These are phyloP conservation scores for Beverwykella pulmonaria DNA, from an alignment of 495 filamentous ascomycete genomes.

Conservation along the genomic window DNA sequence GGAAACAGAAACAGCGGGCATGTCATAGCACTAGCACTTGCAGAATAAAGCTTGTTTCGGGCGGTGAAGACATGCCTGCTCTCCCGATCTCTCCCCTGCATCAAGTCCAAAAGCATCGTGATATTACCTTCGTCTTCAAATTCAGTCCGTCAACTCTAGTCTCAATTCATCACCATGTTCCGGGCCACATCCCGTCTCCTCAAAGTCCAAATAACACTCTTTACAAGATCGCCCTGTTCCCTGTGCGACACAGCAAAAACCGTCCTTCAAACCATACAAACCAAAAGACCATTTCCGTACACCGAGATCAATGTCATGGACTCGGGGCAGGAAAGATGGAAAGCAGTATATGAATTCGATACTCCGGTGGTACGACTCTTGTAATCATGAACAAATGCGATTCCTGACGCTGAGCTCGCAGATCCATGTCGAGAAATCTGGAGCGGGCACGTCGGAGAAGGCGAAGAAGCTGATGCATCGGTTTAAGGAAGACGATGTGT, in stretches of 20 bases:
- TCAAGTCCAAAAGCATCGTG: too few species aligned
- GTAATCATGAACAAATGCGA: neutral
- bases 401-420: conserved; percentile 41
- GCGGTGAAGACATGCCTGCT: conserved; percentile 16
- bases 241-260: conserved; percentile 77
- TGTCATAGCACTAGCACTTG: conserved; percentile 25
- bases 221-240: conserved; percentile 77
- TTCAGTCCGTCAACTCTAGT: too few species aligned
- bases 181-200: conserved; percentile 34
- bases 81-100: neutral
- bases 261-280: conserved; percentile 70
- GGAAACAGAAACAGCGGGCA: conserved; percentile 21
- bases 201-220: conserved; percentile 71
- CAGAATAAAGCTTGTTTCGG: conserved; percentile 26
- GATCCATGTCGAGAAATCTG: conserved; percentile 63
- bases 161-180: conserved; percentile 18
- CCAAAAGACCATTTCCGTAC: conserved; percentile 70
- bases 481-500: conserved; percentile 70
- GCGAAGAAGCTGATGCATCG: conserved; percentile 83
- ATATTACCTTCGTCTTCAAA: too few species aligned
- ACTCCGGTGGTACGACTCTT: conserved; percentile 69
- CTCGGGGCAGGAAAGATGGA: conserved; percentile 67
- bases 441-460: conserved; percentile 54
- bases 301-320: conserved; percentile 79
- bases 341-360: conserved; percentile 84